These are phyloP conservation scores for Tulasnella sp. DNA, from an alignment of 768 basidiomycete species.

Conservation along the genomic window DNA sequence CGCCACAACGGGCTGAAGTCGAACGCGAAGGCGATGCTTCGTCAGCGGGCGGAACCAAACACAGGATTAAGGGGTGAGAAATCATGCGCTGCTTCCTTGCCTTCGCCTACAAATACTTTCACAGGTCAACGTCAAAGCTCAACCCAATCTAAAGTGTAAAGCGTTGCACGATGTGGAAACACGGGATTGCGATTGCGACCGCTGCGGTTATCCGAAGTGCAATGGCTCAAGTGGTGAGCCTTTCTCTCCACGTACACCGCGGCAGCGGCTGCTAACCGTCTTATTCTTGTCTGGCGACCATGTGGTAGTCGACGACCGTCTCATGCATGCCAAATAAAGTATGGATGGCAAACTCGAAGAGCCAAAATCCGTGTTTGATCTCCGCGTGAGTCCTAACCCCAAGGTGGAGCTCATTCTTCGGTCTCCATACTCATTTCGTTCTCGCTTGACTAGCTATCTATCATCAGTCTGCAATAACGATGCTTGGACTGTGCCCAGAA, in stretches of 20 bases:
- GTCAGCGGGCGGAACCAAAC: no score
- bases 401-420: background rate
- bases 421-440: background rate
- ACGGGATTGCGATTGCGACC: no score
- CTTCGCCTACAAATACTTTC: background rate
- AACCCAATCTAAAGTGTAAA: no score
- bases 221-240: no score
- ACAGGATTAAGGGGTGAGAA: no score
- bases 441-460: background rate
- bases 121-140: no score
- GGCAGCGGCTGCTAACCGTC: no score
- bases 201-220: no score
- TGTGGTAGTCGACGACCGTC: slow-evolving; percentile 10
- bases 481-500: background rate
- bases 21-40: no score
- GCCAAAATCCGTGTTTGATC: slow-evolving; percentile 26
- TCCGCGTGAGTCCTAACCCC: slow-evolving; percentile 9
- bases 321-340: background rate
- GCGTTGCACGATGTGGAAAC: no score
- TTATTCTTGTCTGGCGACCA: no score
- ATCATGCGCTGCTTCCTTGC: background rate
- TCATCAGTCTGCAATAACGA: background rate
- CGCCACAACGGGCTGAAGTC: background rate
- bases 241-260: no score
- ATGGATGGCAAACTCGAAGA: slow-evolving; percentile 20